phyloP scores from a whole-genome alignment of 768 basidiomycete genomes.

The Paxillus involutus region DNA sequence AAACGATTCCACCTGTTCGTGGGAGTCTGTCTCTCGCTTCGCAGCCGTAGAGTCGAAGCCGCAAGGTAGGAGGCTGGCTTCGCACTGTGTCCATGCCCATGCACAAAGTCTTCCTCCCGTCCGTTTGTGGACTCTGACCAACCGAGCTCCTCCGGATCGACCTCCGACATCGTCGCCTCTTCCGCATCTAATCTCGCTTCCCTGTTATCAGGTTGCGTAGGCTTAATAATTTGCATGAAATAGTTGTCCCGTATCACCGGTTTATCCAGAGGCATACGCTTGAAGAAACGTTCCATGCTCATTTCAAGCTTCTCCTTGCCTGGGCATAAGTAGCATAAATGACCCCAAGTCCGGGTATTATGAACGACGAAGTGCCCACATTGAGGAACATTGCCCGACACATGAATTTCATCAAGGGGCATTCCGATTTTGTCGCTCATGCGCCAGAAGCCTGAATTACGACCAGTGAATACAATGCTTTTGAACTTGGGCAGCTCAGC shows the following conservation, averaged over 20 bases:
- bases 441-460: constrained; percentile 65
- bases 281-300: constrained; percentile 72
- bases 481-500: background rate
- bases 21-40: constrained; percentile 71
- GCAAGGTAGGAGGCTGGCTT: constrained; percentile 19
- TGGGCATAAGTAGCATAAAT: constrained; percentile 23
- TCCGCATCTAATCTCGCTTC: constrained; percentile 3
- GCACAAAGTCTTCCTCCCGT: constrained; percentile 45
- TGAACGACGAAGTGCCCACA: constrained; percentile 42
- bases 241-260: constrained; percentile 76
- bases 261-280: constrained; percentile 61
- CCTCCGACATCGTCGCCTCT: constrained; percentile 10
- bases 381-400: constrained; percentile 67
- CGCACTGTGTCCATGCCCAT: constrained; percentile 29
- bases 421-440: constrained; percentile 75
- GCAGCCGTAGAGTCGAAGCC: constrained; percentile 49
- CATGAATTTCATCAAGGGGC: constrained; percentile 71
- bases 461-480: background rate
- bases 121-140: constrained; percentile 61
- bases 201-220: constrained; percentile 16
- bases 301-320: constrained; percentile 61
- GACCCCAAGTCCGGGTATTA: background rate
- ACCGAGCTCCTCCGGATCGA: constrained; percentile 65
- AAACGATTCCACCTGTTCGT: constrained; percentile 61
- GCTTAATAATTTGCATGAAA: constrained; percentile 41